Percentiles rank a stretch among this genome's conserved stretches.
phyloP scores from a whole-genome alignment of 2,329 filamentous ascomycete genomes.

The Trichoderma guizhouense region DNA sequence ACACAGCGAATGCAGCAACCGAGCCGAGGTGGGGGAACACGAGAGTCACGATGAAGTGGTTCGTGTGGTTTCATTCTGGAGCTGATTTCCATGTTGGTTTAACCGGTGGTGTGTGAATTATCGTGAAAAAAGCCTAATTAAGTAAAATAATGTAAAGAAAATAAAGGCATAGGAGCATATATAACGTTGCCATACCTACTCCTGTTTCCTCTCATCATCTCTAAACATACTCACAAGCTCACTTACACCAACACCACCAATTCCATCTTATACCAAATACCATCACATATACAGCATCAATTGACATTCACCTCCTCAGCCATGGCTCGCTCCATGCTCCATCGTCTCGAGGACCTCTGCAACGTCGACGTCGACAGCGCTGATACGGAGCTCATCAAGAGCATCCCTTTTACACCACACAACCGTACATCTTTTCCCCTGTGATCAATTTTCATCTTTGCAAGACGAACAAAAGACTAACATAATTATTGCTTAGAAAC shows the following conservation, averaged over 20 bases:
- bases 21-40: background rate
- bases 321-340: constrained; percentile 14
- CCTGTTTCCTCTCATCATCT: background rate
- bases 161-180: background rate
- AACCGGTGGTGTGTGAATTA: background rate
- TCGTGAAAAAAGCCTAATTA: background rate
- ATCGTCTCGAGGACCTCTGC: constrained; percentile 21
- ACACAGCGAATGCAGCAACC: background rate
- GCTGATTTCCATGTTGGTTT: background rate
- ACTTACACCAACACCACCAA: background rate
- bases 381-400: constrained; percentile 20
- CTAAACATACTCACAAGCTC: fast-evolving
- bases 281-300: background rate
- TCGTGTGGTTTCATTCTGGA: background rate
- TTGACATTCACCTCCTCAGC: background rate
- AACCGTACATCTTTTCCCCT: constrained; percentile 19
- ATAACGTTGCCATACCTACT: background rate
- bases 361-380: constrained; percentile 24
- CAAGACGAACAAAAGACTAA: background rate
- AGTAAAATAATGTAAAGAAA: background rate
- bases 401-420: constrained; percentile 23
- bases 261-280: background rate
- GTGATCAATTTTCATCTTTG: background rate
- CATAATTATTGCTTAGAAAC: constrained; percentile 14
- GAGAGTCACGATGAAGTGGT: background rate